phyloP scores from a whole-genome alignment of 352 stramenopile species.

The Phytophthora chlamydospora region DNA sequence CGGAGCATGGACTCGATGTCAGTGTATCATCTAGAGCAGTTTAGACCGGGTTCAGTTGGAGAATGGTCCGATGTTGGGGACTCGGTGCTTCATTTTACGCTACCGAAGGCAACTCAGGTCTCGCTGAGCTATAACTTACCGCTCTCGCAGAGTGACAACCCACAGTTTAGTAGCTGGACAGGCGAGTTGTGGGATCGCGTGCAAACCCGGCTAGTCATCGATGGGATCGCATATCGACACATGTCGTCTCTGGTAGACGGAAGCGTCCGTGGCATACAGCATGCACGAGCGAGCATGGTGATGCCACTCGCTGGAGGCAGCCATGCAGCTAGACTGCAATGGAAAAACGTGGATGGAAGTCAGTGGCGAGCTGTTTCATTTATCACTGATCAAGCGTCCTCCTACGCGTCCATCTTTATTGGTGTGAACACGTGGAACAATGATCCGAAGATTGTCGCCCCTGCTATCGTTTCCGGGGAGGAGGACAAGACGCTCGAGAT shows the following conservation, averaged over 20 bases:
- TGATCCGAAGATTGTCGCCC: constrained; percentile 54
- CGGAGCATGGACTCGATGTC: constrained; percentile 51
- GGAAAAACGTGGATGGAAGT: constrained; percentile 77
- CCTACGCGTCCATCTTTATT: constrained; percentile 75
- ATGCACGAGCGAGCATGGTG: constrained; percentile 71
- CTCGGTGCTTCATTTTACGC: constrained; percentile 73
- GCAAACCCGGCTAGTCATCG: constrained; percentile 65
- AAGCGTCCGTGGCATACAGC: constrained; percentile 72
- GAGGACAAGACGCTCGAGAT: constrained; percentile 65
- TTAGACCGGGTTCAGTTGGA: constrained; percentile 29
- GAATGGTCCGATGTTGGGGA: constrained; percentile 82
- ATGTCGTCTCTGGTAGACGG: constrained; percentile 73
- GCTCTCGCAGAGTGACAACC: constrained; percentile 74
- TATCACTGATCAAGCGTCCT: constrained; percentile 68
- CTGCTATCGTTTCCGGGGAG: constrained; percentile 36
- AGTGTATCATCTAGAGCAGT: constrained; percentile 61
- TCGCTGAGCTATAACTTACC: constrained; percentile 79
- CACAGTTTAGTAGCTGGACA: constrained; percentile 60
- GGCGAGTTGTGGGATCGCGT: constrained; percentile 58
- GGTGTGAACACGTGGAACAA: constrained; percentile 77
- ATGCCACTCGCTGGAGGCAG: constrained; percentile 57
- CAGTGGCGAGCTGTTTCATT: constrained; percentile 74
- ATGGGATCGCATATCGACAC: constrained; percentile 73
- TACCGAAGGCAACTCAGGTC: constrained; percentile 60
- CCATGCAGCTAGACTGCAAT: constrained; percentile 72